Evolutionary conservation across 345 rosid genomes (phyloP), one percentile per base, ranked within the genome.

Genomic region (Populus euphratica): DNA sequence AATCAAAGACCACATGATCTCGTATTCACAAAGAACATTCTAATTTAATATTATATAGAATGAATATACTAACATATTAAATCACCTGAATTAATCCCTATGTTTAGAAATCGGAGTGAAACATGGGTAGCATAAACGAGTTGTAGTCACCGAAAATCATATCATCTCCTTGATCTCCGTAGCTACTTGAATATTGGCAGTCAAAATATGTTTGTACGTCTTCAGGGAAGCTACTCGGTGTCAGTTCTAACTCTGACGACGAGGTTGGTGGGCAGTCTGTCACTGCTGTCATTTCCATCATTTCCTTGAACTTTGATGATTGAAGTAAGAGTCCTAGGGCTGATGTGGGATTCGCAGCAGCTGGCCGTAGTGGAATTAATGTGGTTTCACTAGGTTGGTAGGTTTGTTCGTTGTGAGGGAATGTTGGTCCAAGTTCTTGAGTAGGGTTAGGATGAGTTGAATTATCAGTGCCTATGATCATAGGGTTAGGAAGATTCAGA

Each of bases 301-400:
- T 88, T 79, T 88, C 90, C 80, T 88, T 87, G 72, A 86, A 85
- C 68, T 88, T 88, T 2, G 91, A 79, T 5, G 91, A 88, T 69
- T 84, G 88, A 47, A 87, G 73, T 33, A 88, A 69, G 52, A 88
- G 76, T 41, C 88, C 86, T 47, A 88, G 72, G 17, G 88, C 91
- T 6, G 91, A 88, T 1, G 86, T 78, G 64, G 84, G 73, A 54
- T 74, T 77, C 50, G 35, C 35, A 33, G 79, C 50, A 21, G 72
- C n/a, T 5, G 43, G 77, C 38, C 68, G 20, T 17, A 76, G 74
- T 47, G 56, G 80, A 20, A 41, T 8, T 20, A 25, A 29, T 6
- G 71, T 21, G 14, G 76, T 27, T 38, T 71, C 78, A 49, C 49
- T 20, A 18, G 69, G 41, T 14, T 21, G 66, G 72, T 43, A 54